Evolutionary conservation across 495 filamentous ascomycete genomes (phyloP), one percentile per base, ranked within the genome.

Genomic region (Lichina pygmaea): DNA sequence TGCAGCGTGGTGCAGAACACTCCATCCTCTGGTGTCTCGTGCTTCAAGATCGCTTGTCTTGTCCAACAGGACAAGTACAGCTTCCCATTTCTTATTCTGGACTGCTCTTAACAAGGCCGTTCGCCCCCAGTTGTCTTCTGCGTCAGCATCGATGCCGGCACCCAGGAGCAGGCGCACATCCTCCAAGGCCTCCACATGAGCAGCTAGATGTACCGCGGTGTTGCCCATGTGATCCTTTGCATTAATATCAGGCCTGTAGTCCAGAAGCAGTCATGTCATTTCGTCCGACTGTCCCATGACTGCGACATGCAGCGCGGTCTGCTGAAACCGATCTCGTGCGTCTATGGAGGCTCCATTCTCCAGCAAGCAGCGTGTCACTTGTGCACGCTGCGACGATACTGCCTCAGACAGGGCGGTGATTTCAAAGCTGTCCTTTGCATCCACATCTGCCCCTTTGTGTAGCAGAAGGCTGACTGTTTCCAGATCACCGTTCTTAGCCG

Each of bases 1-100:
- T 8, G 50, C 52, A 8, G 52, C 52, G 11, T 51, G 46, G 32
- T 53, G 52, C 0, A 53, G 37, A 16, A 24, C 4, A 4, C 24
- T 4, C 24, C 24, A 24, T 24, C 24, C 4, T 1, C 4, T 24
- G 24, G 24, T 24, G 24, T 24, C 24, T 24, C 24, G 24, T 24
- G 24, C 24, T 4, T 24, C 4, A 4, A 24, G 24, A 24, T 4
- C 4, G 24, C 24, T 24, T 24, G 24, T 24, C 24, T 24, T 24
- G 1, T 24, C 24, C 4, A 24, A 24, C 2, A 24, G 24, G 4
- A 4, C 24, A 24, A 24, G 24, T 24, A 4, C 24, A 4, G 24
- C 24, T 24, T 4, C 24, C 24, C 24, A 24, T 24, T 24, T 4
- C 24, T 24, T 24, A 2, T 24, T 24, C 4, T 2, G 2, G 1